These are phyloP conservation scores for Murraya koenigii DNA, from an alignment of 345 rosid genomes.

Conservation along the genomic window DNA sequence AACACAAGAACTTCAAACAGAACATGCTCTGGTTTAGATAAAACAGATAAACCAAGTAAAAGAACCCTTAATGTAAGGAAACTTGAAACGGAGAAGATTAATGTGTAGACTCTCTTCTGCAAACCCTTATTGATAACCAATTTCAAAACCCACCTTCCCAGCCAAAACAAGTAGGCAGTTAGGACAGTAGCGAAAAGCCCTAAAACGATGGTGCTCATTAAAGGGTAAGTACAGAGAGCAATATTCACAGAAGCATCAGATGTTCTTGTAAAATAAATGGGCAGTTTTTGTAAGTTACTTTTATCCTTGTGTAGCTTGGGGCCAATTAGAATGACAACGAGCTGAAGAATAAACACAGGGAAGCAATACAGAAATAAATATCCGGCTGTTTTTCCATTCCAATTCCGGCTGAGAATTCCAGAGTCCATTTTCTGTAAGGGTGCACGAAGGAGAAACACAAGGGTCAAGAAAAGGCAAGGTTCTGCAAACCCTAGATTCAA, in stretches of 20 bases:
- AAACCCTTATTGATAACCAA: conserved; percentile 90
- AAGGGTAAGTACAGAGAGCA: conserved; percentile 86
- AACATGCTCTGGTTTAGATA: conserved; percentile 61
- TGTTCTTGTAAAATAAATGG: conserved; percentile 65
- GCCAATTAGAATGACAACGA: conserved; percentile 59
- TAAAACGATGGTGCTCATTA: conserved; percentile 77
- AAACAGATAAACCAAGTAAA: conserved; percentile 77
- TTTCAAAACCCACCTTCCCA: conserved; percentile 80
- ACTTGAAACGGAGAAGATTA: conserved; percentile 76
- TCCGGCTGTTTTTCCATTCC: conserved; percentile 75
- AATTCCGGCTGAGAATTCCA: conserved; percentile 60
- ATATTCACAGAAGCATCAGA: conserved; percentile 26
- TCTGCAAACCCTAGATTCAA: conserved; percentile 96
- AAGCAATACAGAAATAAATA: conserved; percentile 69
- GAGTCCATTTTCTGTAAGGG: conserved; percentile 73
- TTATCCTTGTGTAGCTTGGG: conserved; percentile 54
- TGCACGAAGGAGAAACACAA: conserved; percentile 84
- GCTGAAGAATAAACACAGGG: conserved; percentile 85
- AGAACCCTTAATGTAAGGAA: conserved; percentile 85
- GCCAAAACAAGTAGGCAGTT: conserved; percentile 81
- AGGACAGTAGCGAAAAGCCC: conserved; percentile 69
- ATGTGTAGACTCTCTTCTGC: conserved; percentile 81
- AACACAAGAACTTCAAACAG: conserved; percentile 78
- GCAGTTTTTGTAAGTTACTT: conserved; percentile 43
- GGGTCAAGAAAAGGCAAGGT: conserved; percentile 88